A percentile compares a stretch with the other conserved stretches of the same genome.
phyloP scores from a whole-genome alignment of 306 rosid species.

The peach (Prunus persica) region Prunus_persica_NCBIv2 NC_034010.1:22767501-22768000 shows the following conservation, averaged over 20 bases:
- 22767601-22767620: conserved; percentile 6
- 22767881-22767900: conserved; percentile 78
- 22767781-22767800: conserved; percentile 28
- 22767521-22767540: conserved; percentile 34
- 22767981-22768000: conserved; percentile 69
- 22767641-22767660: conserved; percentile 23
- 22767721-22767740: conserved; percentile 73
- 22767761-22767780: conserved; percentile 49
- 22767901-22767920: conserved; percentile 90
- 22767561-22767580: conserved; percentile 24
- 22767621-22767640: conserved; percentile 26
- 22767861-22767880: conserved; percentile 68
- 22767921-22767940: conserved; percentile 63
- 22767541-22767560: conserved; percentile 16
- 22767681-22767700: conserved; percentile 63
- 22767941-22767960: conserved; percentile 53
- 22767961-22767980: conserved; percentile 67
- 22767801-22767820: conserved; percentile 38
- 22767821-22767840: conserved; percentile 69
- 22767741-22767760: conserved; percentile 80
- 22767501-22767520: conserved; percentile 28
- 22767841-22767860: conserved; percentile 71
- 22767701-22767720: conserved; percentile 83
- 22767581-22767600: conserved; percentile 22
- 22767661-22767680: conserved; percentile 71